Evolutionary conservation across 805 yeast genomes (phyloP).

Genomic region (Nakazawaea peltata): DNA sequence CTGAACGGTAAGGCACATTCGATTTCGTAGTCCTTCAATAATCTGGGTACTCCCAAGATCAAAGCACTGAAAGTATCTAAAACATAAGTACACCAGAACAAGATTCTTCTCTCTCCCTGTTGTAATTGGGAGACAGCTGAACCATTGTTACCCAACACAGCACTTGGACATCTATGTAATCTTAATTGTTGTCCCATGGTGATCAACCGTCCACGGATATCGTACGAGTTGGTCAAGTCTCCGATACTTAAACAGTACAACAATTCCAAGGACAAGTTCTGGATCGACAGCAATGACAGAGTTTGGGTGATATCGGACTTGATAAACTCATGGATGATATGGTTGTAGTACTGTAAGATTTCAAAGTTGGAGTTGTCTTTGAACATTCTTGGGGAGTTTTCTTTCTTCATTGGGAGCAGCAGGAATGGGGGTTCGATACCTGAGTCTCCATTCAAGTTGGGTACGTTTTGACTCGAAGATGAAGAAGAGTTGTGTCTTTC

Average conservation of each 20-base stretch:
- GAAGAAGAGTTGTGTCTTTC: conserved; percentile 18
- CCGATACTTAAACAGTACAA: conserved; percentile 69
- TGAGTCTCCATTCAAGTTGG: conserved; percentile 1
- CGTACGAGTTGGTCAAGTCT: conserved; percentile 66
- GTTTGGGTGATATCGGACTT: conserved; percentile 51
- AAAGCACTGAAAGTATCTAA: conserved; percentile 71
- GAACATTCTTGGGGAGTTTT: conserved; percentile 10
- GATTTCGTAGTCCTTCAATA: conserved; percentile 72
- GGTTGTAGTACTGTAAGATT: conserved; percentile 45
- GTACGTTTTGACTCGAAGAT: neutral
- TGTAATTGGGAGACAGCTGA: conserved; percentile 57
- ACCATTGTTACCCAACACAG: conserved; percentile 62
- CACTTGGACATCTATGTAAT: conserved; percentile 80
- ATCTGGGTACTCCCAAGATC: conserved; percentile 74
- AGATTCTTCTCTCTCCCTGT: conserved; percentile 74
- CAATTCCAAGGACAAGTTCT: conserved; percentile 58
- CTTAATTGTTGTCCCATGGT: conserved; percentile 84
- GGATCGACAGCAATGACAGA: conserved; percentile 63
- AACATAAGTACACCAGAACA: conserved; percentile 79
- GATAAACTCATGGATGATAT: conserved; percentile 52
- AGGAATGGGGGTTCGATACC: neutral
- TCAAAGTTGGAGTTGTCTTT: conserved; percentile 18
- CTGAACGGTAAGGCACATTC: conserved; percentile 80
- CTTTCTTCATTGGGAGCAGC: conserved; percentile 4
- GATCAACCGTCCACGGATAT: conserved; percentile 64